Percentiles rank a stretch among this genome's conserved stretches.
Evolutionary conservation across 768 basidiomycete species (phyloP).

Genomic region (Lyophyllum shimeji): DNA sequence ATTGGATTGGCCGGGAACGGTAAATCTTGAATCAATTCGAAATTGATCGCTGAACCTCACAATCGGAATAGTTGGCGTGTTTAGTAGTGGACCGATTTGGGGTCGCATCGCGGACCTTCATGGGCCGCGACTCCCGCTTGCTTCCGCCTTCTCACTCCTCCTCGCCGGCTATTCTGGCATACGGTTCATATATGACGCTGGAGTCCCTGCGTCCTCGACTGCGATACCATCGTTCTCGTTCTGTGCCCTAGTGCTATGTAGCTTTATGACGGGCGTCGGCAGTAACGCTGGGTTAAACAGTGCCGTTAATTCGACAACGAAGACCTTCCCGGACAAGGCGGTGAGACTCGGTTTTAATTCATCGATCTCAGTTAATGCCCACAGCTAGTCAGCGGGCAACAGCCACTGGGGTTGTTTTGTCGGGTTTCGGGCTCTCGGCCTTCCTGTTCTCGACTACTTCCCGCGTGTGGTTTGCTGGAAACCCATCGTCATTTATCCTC

Average conservation of each 20-base stretch:
- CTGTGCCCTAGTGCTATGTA: slow-evolving; percentile 54
- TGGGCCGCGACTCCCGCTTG: slow-evolving; percentile 73
- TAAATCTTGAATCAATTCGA: slow-evolving; percentile 23
- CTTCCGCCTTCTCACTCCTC: slow-evolving; percentile 56
- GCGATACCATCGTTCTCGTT: slow-evolving; percentile 45
- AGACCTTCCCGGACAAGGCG: slow-evolving; percentile 72
- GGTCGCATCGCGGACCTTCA: slow-evolving; percentile 74
- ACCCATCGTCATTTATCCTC: slow-evolving; percentile 76
- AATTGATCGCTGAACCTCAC: neutral
- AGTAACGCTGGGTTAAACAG: slow-evolving; percentile 69
- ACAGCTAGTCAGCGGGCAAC: slow-evolving; percentile 59
- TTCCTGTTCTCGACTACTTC: slow-evolving; percentile 86
- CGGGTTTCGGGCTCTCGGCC: slow-evolving; percentile 89
- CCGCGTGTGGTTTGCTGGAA: slow-evolving; percentile 68
- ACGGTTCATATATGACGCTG: slow-evolving; percentile 38
- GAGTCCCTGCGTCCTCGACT: slow-evolving; percentile 39
- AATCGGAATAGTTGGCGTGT: slow-evolving; percentile 64
- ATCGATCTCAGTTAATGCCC: neutral
- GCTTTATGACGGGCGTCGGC: slow-evolving; percentile 75
- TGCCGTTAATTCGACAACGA: slow-evolving; percentile 79
- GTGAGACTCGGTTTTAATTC: slow-evolving; percentile 38
- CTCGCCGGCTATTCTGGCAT: slow-evolving; percentile 78
- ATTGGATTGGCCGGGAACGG: slow-evolving; percentile 78
- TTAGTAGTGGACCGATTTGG: slow-evolving; percentile 73
- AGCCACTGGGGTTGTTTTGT: slow-evolving; percentile 77